phyloP scores from a whole-genome alignment of 176 grass and related monocot species.

The Triticum dicoccoides region DNA sequence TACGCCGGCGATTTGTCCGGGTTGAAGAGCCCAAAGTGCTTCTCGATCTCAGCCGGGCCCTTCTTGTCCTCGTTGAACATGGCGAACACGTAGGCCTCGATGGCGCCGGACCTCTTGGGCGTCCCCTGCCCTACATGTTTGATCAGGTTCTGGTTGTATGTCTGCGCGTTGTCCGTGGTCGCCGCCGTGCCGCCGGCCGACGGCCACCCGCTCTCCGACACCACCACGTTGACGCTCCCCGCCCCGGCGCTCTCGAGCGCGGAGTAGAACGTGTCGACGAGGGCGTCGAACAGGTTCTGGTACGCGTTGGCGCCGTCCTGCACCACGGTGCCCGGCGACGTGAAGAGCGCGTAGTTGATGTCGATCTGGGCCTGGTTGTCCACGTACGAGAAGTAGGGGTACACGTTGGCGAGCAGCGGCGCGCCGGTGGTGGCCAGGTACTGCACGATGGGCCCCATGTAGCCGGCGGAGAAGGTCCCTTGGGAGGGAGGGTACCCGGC shows the following conservation, averaged over 20 bases:
- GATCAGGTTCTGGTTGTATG: conserved; percentile 73
- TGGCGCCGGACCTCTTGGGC: conserved; percentile 21
- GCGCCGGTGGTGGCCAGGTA: not conserved
- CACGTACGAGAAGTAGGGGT: not conserved
- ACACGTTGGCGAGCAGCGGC: not conserved
- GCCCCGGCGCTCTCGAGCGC: not conserved
- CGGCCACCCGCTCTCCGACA: conserved; percentile 69
- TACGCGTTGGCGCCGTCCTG: not conserved
- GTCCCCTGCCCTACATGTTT: conserved; percentile 50
- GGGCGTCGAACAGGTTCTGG: conserved; percentile 6
- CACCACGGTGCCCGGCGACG: not conserved
- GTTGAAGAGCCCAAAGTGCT: conserved; percentile 66
- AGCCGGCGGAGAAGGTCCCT: not conserved
- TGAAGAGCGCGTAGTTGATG: conserved; percentile 5
- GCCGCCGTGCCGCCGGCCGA: conserved; percentile 30
- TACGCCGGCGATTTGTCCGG: conserved; percentile 47
- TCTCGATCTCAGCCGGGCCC: conserved; percentile 14
- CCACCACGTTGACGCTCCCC: conserved; percentile 26
- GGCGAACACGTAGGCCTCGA: conserved; percentile 56
- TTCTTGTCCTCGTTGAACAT: conserved; percentile 76
- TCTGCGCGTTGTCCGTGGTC: conserved; percentile 30
- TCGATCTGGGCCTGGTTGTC: not conserved
- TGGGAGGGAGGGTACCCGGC: not conserved
- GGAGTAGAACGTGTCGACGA: not conserved
- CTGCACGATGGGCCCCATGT: not conserved